These are phyloP conservation scores for Metschnikowia baotianmanensis DNA, from an alignment of 805 yeast species.

Conservation along the genomic window DNA sequence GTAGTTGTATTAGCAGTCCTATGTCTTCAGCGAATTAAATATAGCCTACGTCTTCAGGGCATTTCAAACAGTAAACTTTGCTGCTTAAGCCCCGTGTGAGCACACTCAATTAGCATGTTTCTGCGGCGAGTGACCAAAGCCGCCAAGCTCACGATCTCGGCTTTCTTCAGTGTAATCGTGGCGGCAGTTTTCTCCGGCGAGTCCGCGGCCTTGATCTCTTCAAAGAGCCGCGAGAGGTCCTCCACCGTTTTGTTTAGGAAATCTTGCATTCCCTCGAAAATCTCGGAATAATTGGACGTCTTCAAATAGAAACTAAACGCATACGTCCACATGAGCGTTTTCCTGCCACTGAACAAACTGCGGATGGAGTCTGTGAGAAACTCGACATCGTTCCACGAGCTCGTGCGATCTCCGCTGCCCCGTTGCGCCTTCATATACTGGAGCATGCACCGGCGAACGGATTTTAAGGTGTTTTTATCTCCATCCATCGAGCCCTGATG, in stretches of 20 bases:
- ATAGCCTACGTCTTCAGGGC: neutral
- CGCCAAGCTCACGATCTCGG: slow-evolving; percentile 41
- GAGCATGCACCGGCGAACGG: slow-evolving; percentile 62
- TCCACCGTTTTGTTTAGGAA: slow-evolving; percentile 66
- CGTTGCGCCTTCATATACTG: slow-evolving; percentile 61
- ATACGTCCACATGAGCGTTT: slow-evolving; percentile 86
- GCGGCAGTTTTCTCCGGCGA: slow-evolving; percentile 25
- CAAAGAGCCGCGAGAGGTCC: slow-evolving; percentile 61
- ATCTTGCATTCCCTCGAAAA: slow-evolving; percentile 71
- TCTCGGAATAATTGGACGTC: slow-evolving; percentile 49
- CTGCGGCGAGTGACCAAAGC: slow-evolving; percentile 42
- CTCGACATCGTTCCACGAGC: slow-evolving; percentile 85
- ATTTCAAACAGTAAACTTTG: slow-evolving; percentile 22
- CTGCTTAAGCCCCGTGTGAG: slow-evolving; percentile 40
- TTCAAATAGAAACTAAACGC: slow-evolving; percentile 71
- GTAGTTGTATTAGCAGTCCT: too few relatives aligned
- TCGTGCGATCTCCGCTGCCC: slow-evolving; percentile 13
- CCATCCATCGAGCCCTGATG: slow-evolving; percentile 76
- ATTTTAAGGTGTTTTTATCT: slow-evolving; percentile 62
- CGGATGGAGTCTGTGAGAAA: slow-evolving; percentile 73
- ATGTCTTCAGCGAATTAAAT: too few relatives aligned
- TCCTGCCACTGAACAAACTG: slow-evolving; percentile 64
- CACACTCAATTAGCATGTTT: slow-evolving; percentile 41
- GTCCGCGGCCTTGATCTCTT: slow-evolving; percentile 32
- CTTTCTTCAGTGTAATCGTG: slow-evolving; percentile 36